Conservation (phyloP, 176 grass and related monocot species). For the Triticum aestivum region IWGSC_CS_RefSeq_v2.1 NC_057803.1:442425378-442425877, state of each 20-base stretch:
- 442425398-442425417: constrained; percentile 43
- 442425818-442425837: not conserved
- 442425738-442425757: not conserved
- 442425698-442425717: not conserved
- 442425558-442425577: constrained; percentile 48
- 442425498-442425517: not conserved
- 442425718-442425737: not conserved
- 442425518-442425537: not conserved
- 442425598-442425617: constrained; percentile 77
- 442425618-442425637: not conserved
- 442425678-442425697: not conserved
- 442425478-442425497: not conserved
- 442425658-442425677: not conserved
- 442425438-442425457: not conserved
- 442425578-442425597: constrained; percentile 64
- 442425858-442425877: not conserved
- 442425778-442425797: not conserved
- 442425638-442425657: not conserved
- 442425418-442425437: not conserved
- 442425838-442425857: not conserved
- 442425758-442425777: not conserved
- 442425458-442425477: not conserved
- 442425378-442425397: constrained; percentile 15
- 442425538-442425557: not conserved
- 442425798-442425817: not conserved